Evolutionary conservation across 495 filamentous ascomycete genomes (phyloP).

Genomic region (Penicillium tannophilum): DNA sequence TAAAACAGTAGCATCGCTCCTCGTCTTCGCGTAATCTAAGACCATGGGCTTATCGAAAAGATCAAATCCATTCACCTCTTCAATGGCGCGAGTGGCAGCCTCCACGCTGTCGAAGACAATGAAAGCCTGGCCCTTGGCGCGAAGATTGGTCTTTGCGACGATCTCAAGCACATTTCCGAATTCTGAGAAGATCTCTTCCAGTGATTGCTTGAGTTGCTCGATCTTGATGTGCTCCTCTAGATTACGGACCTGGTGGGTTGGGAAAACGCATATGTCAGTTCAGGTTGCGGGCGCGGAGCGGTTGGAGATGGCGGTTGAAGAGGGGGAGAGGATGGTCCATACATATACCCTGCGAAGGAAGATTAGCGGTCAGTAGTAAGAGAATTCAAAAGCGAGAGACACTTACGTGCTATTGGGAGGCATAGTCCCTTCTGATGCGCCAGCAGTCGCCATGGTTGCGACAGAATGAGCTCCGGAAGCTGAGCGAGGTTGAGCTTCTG

Average conservation of each 20-base stretch:
- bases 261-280: constrained; percentile 8
- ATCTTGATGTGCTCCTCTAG: constrained; percentile 92
- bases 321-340: constrained; percentile 26
- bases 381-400: background rate
- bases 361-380: constrained; percentile 20
- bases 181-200: constrained; percentile 81
- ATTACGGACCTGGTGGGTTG: constrained; percentile 68
- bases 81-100: constrained; percentile 76
- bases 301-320: constrained; percentile 20
- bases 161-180: constrained; percentile 91
- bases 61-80: constrained; percentile 91
- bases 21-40: constrained; percentile 79
- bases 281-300: constrained; percentile 21
- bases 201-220: constrained; percentile 70
- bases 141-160: constrained; percentile 87
- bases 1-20: constrained; percentile 85
- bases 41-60: constrained; percentile 93
- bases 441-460: constrained; percentile 45
- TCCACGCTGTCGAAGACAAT: constrained; percentile 84
- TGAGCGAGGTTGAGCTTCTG: constrained; percentile 27
- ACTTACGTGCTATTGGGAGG: constrained; percentile 55
- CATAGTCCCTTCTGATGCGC: constrained; percentile 28
- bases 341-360: constrained; percentile 53
- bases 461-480: constrained; percentile 27
- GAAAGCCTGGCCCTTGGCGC: constrained; percentile 95